Conservation (phyloP, 176 grass and related monocot species). For the Ensete glaucum region DNA sequence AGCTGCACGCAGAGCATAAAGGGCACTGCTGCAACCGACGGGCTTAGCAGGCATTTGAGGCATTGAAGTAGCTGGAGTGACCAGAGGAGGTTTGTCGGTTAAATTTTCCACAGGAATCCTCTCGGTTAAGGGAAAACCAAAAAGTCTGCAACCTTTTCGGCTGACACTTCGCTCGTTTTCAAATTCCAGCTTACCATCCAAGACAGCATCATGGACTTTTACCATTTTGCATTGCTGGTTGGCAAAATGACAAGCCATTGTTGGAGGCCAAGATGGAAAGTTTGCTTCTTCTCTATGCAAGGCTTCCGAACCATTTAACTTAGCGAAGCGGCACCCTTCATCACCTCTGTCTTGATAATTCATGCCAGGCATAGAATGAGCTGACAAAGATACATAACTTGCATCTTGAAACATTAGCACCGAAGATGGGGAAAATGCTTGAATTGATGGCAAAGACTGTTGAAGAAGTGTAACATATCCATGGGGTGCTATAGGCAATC, state of each 20-base stretch:
- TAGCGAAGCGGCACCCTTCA: constrained; percentile 21
- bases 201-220: constrained; percentile 24
- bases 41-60: constrained; percentile 31
- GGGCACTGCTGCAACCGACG: constrained; percentile 28
- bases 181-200: constrained; percentile 23
- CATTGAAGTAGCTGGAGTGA: constrained; percentile 7
- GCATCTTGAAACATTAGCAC: constrained; percentile 44
- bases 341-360: constrained; percentile 22
- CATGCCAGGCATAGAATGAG: constrained; percentile 12
- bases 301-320: constrained; percentile 7
- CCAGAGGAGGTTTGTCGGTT: constrained; percentile 10
- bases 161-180: constrained; percentile 23
- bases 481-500: constrained; percentile 32
- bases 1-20: constrained; percentile 2
- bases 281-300: constrained; percentile 28
- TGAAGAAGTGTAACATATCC: constrained; percentile 29
- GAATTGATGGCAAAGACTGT: constrained; percentile 24
- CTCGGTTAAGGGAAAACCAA: constrained; percentile 56
- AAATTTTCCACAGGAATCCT: constrained; percentile 28
- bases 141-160: constrained; percentile 48
- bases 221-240: constrained; percentile 16
- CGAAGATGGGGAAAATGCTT: constrained; percentile 52
- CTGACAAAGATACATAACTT: constrained; percentile 20
- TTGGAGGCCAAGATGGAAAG: constrained; percentile 35
- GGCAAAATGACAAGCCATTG: constrained; percentile 19